These are phyloP conservation scores for Komagataella populi DNA, from an alignment of 805 yeast genomes.

Conservation along the genomic window DNA sequence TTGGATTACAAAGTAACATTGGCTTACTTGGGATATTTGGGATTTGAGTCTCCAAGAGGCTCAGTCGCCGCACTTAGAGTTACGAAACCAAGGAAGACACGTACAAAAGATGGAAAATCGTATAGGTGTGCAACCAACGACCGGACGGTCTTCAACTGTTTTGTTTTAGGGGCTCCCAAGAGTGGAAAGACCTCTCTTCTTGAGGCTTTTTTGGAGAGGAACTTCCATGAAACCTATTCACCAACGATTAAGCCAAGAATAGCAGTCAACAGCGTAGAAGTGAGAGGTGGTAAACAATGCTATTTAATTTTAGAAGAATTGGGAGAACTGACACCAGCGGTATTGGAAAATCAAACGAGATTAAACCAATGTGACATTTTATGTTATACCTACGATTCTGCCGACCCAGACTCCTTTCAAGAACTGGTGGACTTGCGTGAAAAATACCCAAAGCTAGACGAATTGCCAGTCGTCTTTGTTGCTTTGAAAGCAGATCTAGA, in stretches of 20 bases:
- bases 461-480: conserved; percentile 74
- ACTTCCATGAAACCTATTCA: conserved; percentile 54
- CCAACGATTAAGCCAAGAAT: conserved; percentile 75
- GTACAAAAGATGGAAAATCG: conserved; percentile 50
- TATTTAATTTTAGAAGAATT: conserved; percentile 83
- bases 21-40: conserved; percentile 81
- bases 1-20: conserved; percentile 74
- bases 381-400: conserved; percentile 83
- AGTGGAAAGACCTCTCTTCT: conserved; percentile 81
- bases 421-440: conserved; percentile 59
- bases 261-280: conserved; percentile 85
- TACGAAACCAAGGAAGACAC: conserved; percentile 65
- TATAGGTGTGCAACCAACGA: conserved; percentile 64
- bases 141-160: conserved; percentile 86
- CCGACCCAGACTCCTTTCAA: conserved; percentile 91
- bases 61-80: conserved; percentile 46
- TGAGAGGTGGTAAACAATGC: conserved; percentile 91
- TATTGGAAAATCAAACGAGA: conserved; percentile 54
- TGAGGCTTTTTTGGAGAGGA: conserved; percentile 69
- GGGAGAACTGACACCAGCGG: conserved; percentile 76
- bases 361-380: conserved; percentile 83
- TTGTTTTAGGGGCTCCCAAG: conserved; percentile 70
- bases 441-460: conserved; percentile 41
- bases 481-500: conserved; percentile 94
- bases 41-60: conserved; percentile 43